Evolutionary conservation across 352 stramenopile genomes (phyloP).

Genomic region (Phytophthora pseudosyringae): DNA sequence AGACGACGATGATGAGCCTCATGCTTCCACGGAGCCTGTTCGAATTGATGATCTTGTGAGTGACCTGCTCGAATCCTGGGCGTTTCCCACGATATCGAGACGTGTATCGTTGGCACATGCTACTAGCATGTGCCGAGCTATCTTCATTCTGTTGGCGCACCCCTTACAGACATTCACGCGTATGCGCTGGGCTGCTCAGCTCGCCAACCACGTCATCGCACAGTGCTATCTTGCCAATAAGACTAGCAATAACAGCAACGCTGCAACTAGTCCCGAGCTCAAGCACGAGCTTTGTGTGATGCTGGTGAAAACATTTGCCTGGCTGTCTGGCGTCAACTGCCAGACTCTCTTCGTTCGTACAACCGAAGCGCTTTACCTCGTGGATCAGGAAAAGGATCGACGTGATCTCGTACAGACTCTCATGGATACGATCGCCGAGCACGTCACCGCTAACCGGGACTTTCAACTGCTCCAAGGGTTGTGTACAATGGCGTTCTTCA

Average conservation of each 20-base stretch:
- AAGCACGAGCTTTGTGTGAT: constrained; percentile 69
- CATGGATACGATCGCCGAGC: constrained; percentile 45
- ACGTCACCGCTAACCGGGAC: constrained; percentile 46
- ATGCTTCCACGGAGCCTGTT: constrained; percentile 50
- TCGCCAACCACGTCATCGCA: constrained; percentile 66
- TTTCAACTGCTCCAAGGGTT: constrained; percentile 64
- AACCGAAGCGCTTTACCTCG: constrained; percentile 64
- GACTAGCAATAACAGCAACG: constrained; percentile 7
- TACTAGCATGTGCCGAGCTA: constrained; percentile 56
- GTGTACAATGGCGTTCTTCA: constrained; percentile 54
- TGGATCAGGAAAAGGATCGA: constrained; percentile 68
- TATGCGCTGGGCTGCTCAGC: constrained; percentile 42
- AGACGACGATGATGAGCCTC: constrained; percentile 52
- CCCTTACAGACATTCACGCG: constrained; percentile 66
- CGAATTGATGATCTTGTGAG: constrained; percentile 65
- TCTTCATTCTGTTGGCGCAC: constrained; percentile 75
- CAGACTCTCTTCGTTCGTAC: constrained; percentile 54
- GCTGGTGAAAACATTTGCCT: constrained; percentile 61
- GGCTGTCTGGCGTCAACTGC: constrained; percentile 57
- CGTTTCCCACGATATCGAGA: constrained; percentile 52
- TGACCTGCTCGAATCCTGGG: constrained; percentile 62
- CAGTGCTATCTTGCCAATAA: constrained; percentile 69
- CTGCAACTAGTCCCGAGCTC: constrained; percentile 23
- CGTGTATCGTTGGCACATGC: constrained; percentile 61
- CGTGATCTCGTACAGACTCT: constrained; percentile 50